Base-by-base conservation (phyloP, 139 green algal genomes). In the Diplosphaera chodatii region DNA sequence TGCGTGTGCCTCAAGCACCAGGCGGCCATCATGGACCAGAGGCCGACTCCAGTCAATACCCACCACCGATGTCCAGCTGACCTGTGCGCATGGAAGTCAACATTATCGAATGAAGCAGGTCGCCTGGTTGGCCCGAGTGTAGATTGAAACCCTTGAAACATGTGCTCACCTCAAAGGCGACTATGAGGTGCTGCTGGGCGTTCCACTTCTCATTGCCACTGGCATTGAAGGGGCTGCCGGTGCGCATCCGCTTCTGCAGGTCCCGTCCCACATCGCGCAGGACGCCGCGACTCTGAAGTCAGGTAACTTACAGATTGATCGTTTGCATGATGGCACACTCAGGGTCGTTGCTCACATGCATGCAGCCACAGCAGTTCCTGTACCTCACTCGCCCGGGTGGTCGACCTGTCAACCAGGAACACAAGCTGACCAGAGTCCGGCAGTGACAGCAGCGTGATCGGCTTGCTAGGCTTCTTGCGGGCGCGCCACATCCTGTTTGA, bases 11-110 rank as follows among this genome's bases (percentile, higher is more conserved):
- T 93, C 87, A 40, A 93, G 72, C 29, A 89, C 84, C 21, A 93
- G 59, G n/a, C 82, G 70, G 16, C 78, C 87, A 67, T 87, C 78
- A 29, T 80, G 59, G 29, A 80, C 78, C 22, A 93, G 76, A 21
- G 79, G 84, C 65, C 80, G 84, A 18, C 62, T 30, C 71, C 88
- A 93, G 63, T 92, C 75, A 1, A 87, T 41, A 37, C 82, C 82
- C 0, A 40, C 31, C 16, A 86, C 66, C 16, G 55, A 23, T 5
- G 56, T 29, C 63, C 71, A 71, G 1, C 37, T 48, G 6, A 48
- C 37, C 37, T 48, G 37, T 10, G 37, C 8, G n/a, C n/a, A n/a
- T n/a, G n/a, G n/a, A n/a, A n/a, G n/a, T n/a, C n/a, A n/a, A n/a
- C n/a, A n/a, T n/a, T n/a, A n/a, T n/a, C n/a, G n/a, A n/a, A n/a